phyloP scores from a whole-genome alignment of 1,284 basidiomycete species.

The Agroathelia rolfsii region DNA sequence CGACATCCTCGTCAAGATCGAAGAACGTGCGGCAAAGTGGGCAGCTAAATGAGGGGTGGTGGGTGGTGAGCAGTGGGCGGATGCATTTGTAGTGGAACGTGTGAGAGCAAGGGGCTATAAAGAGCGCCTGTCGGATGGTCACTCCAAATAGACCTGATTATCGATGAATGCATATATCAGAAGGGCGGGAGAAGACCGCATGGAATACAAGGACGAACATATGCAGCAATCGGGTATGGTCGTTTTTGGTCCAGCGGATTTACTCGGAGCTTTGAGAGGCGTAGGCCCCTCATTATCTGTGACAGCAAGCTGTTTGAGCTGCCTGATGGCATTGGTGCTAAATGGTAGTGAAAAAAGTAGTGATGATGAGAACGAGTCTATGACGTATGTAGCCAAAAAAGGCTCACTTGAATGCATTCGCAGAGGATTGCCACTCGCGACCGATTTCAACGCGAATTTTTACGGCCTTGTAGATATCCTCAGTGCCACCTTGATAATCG shows the following conservation, averaged over 20 bases:
- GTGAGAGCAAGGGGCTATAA: constrained; percentile 95
- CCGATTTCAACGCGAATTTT: constrained; percentile 93
- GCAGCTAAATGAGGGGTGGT: constrained; percentile 92
- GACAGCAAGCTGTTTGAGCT: constrained; percentile 65
- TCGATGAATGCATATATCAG: constrained; percentile 2
- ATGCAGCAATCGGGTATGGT: constrained; percentile 89
- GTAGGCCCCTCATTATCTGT: constrained; percentile 18
- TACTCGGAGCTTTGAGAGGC: constrained; percentile 11
- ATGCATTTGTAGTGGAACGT: constrained; percentile 99
- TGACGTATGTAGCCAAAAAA: constrained; percentile 6
- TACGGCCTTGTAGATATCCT: constrained; percentile 96
- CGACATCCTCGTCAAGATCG: constrained; percentile 93
- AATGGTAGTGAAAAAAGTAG: constrained; percentile 3
- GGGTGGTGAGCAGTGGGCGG: constrained; percentile 76
- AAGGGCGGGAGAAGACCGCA: constrained; percentile 3
- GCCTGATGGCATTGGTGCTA: constrained; percentile 72
- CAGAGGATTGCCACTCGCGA: constrained; percentile 80
- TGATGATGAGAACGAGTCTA: constrained; percentile 6
- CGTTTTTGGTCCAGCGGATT: constrained; percentile 27
- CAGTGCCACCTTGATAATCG: constrained; percentile 95
- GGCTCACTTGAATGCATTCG: constrained; percentile 91
- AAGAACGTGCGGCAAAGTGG: constrained; percentile 91
- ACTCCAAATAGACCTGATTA: constrained; percentile 77
- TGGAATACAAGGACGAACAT: constrained; percentile 40
- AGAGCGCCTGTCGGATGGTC: constrained; percentile 90